These are phyloP conservation scores for Euptelea pleiosperma DNA, from an alignment of 164 flowering plant genomes.

Conservation along the genomic window DNA sequence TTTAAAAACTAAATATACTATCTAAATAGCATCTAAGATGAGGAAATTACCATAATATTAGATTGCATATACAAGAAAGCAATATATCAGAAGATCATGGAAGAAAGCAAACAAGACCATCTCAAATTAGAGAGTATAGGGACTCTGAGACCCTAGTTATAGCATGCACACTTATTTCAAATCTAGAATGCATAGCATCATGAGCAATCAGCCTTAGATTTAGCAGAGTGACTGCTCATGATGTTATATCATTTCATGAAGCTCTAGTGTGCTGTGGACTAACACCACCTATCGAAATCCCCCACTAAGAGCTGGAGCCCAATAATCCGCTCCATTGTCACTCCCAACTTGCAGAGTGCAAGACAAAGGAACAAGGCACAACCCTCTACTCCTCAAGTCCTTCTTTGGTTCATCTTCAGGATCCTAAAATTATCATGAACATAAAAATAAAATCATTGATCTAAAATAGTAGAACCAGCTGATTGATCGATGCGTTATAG, in stretches of 20 bases:
- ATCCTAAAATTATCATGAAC: constrained; percentile 26
- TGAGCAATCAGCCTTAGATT: constrained; percentile 83
- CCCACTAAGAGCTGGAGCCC: constrained; percentile 65
- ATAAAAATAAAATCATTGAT: too few relatives aligned
- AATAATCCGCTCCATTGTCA: constrained; percentile 79
- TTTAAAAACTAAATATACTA: too few relatives aligned
- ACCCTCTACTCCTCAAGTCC: constrained; percentile 76
- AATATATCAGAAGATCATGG: too few relatives aligned
- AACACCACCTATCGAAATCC: constrained; percentile 37
- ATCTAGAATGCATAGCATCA: constrained; percentile 55
- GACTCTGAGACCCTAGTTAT: not conserved
- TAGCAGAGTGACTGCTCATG: constrained; percentile 90
- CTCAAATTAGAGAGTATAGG: not conserved
- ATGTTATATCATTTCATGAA: constrained; percentile 57
- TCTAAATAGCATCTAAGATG: too few relatives aligned
- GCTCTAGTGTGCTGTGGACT: constrained; percentile 21
- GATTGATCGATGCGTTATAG: too few relatives aligned
- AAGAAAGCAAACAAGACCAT: constrained; percentile 7
- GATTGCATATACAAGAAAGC: too few relatives aligned
- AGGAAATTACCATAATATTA: too few relatives aligned
- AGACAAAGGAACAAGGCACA: constrained; percentile 75
- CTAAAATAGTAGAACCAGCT: too few relatives aligned
- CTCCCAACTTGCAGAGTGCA: constrained; percentile 74
- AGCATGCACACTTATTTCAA: constrained; percentile 16
- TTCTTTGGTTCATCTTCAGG: constrained; percentile 40